A percentile compares a stretch with the other conserved stretches of the same genome.
Conservation (phyloP, 1,139 yeast species). For the Suhomyces bokatorum region DNA sequence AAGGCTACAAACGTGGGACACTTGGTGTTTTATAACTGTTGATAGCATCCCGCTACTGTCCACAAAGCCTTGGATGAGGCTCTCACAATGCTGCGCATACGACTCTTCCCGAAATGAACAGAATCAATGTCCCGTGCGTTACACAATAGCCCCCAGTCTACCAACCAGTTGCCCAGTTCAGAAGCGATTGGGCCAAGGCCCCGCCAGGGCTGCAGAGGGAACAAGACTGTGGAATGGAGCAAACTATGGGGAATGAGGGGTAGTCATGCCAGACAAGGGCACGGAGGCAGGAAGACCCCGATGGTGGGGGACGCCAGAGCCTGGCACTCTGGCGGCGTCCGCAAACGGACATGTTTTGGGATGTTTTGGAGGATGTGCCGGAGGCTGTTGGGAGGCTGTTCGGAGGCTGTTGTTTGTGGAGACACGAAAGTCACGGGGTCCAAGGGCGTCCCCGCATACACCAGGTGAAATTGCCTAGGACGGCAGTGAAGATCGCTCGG, state of each 20-base stretch:
- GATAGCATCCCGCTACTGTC: neutral
- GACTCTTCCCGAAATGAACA: neutral
- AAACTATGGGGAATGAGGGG: neutral
- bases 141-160: neutral
- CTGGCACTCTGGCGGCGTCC: too few relatives aligned
- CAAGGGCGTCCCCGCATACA: neutral
- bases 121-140: neutral
- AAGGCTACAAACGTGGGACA: too few relatives aligned
- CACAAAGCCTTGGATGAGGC: constrained; percentile 1
- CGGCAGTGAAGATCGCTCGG: neutral
- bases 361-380: too few relatives aligned
- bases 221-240: too few relatives aligned
- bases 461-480: neutral
- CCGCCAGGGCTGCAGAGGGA: neutral
- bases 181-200: neutral
- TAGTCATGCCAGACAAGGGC: neutral
- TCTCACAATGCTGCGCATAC: neutral
- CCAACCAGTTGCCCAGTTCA: neutral
- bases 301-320: too few relatives aligned
- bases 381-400: too few relatives aligned
- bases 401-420: too few relatives aligned
- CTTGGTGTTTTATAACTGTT: neutral
- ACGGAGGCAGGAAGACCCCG: neutral
- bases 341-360: neutral
- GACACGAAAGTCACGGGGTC: too few relatives aligned